Evolutionary conservation across 352 stramenopile genomes (phyloP), one percentile per base, ranked within the genome.

Genomic region (Pythium brachiatum): DNA sequence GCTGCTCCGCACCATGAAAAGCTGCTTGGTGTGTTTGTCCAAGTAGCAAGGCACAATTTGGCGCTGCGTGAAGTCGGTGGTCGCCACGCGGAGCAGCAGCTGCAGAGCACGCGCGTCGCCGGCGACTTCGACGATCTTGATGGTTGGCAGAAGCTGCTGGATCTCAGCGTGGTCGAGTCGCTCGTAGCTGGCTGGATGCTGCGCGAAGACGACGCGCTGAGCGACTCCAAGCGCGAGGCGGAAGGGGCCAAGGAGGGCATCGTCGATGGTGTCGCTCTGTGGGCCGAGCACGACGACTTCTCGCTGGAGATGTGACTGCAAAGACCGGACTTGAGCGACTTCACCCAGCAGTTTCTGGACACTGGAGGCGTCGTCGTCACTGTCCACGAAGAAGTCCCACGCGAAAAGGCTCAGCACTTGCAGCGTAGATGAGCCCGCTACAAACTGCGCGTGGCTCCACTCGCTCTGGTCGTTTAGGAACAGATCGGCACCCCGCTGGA

Each of bases 391-490:
- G 29, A 77, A 80, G 16, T 65, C 64, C 72, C 65, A 87, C 0
- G 70, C 52, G 53, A 83, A 92, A 5, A 92, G 61, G n/a, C 70
- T 66, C 54, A 90, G 62, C n/a, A 89, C 38, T 18, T 55, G 53
- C 0, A 92, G 43, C 18, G 44, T 18, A 39, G 41, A 47, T 55
- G 54, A 41, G 20, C 18, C 39, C 15, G 16, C 39, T 18, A 41
- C 8, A 9, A 69, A 27, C 61, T 61, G 11, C 7, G 60, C 43
- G 4, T 73, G 65, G 1, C 53, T 55, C 25, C 91, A 60, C 21
- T 84, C 75, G 15, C 39, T 50, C 66, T 91, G 82, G 50, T 93
- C 82, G 51, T 93, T 90, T 12, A 92, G 27, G 48, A 83, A 90
- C 53, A 90, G 38, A 15, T 88, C 70, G 0, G 51, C 47, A 12